Base-by-base conservation (phyloP, 371 early-diverging fungal species). In the Saksenaea vasiformis region DNA sequence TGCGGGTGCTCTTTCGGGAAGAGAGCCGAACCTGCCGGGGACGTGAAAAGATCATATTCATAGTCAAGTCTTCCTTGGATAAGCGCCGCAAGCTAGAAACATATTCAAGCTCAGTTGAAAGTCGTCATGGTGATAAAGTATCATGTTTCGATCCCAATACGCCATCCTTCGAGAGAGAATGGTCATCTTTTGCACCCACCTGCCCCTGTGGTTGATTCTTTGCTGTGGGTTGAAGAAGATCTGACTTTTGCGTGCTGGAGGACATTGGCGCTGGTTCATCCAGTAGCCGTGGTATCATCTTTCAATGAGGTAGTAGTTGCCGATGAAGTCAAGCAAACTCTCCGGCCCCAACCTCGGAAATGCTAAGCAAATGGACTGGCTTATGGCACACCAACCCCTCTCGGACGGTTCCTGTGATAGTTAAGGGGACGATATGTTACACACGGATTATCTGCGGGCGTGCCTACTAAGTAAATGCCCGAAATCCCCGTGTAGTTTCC, bases 1-100 rank as follows among this genome's bases (percentile, higher is more conserved):
- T 64, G 37, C 17, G 57, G 34, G 53, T 69, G 66, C 41, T 76
- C 76, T 58, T 71, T 68, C 22, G 70, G 68, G 15, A 71, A 73
- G 2, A 61, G 54, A 1, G 67, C 58, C 41, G 67, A 66, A 31
- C 54, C 37, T 24, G 34, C 58, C 41, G 31, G 31, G 7, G 31
- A 7, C 31, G 57, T 7, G 69, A 72, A 74, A 19, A 72, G 43
- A 65, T 77, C 74, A 59, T 73, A 60, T 19, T 60, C 77, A 61
- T 79, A 76, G 37, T 79, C 79, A 26, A 76, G 24, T 56, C 76
- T 75, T 10, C 74, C 79, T 44, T 76, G 77, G 28, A 79, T 69
- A 47, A 79, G 70, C n/a, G 79, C 79, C 54, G 79, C 79, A 39
- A 79, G 62, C 79, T 64, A 58, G 5, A 36, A 36, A 44, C 7